Conservation (phyloP, 192 early-diverging fungal species). For the Cladochytrium replicatum region DNA sequence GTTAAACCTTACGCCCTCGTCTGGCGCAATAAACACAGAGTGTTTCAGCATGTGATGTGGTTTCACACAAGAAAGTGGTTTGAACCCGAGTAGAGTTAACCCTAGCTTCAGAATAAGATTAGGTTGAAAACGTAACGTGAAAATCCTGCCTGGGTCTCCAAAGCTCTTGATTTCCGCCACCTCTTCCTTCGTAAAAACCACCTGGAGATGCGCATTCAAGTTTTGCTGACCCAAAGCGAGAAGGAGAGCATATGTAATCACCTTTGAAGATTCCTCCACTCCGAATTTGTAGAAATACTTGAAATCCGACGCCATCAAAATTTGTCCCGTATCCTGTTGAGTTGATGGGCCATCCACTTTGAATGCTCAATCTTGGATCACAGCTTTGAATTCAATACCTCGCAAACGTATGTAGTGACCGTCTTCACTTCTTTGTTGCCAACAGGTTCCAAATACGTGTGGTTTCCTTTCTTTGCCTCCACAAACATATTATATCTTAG, state of each 20-base stretch:
- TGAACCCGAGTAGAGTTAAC: slow-evolving; percentile 63
- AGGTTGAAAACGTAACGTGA: neutral
- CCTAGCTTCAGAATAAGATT: slow-evolving; percentile 28
- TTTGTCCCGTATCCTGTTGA: slow-evolving; percentile 40
- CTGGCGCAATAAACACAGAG: slow-evolving; percentile 62
- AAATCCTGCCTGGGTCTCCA: slow-evolving; percentile 47
- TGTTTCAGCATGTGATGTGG: slow-evolving; percentile 54
- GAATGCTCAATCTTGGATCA: slow-evolving; percentile 7
- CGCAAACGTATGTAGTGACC: slow-evolving; percentile 51
- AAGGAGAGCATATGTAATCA: slow-evolving; percentile 10
- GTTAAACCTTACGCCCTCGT: slow-evolving; percentile 45
- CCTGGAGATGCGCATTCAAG: slow-evolving; percentile 14
- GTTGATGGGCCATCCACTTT: slow-evolving; percentile 16
- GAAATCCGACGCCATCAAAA: slow-evolving; percentile 42
- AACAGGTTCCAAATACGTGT: slow-evolving; percentile 37
- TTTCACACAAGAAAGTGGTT: slow-evolving; percentile 31
- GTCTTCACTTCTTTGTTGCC: slow-evolving; percentile 44
- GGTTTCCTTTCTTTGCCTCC: slow-evolving; percentile 35
- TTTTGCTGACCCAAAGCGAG: neutral
- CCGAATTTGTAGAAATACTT: slow-evolving; percentile 64
- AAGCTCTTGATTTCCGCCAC: slow-evolving; percentile 47
- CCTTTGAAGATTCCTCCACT: slow-evolving; percentile 51
- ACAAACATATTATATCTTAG: slow-evolving; percentile 44
- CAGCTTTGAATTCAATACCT: too few species aligned
- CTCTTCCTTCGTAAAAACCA: slow-evolving; percentile 66